phyloP scores from a whole-genome alignment of 768 basidiomycete genomes.

The Lactarius hengduanensis region DNA sequence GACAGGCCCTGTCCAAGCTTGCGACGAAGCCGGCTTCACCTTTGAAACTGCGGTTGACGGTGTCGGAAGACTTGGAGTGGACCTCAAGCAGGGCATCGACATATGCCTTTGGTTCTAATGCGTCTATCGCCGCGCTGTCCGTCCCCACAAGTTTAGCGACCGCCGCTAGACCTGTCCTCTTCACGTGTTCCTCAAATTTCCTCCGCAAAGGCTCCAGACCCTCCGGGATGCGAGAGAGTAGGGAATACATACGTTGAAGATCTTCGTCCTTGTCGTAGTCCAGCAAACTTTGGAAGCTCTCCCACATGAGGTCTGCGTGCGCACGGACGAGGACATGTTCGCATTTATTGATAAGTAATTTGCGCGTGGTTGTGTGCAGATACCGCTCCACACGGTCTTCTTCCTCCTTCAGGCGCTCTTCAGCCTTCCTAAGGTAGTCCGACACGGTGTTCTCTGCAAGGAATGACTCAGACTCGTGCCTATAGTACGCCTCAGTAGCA shows the following conservation, averaged over 20 bases:
- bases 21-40: slow-evolving; percentile 94
- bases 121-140: slow-evolving; percentile 53
- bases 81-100: slow-evolving; percentile 91
- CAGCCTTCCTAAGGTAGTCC: slow-evolving; percentile 94
- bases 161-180: slow-evolving; percentile 79
- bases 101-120: slow-evolving; percentile 89
- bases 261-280: slow-evolving; percentile 96
- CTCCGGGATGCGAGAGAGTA: slow-evolving; percentile 87
- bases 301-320: slow-evolving; percentile 84
- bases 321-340: slow-evolving; percentile 90
- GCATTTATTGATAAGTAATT: slow-evolving; percentile 76
- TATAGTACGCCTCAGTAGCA: slow-evolving; percentile 90
- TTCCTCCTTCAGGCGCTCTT: slow-evolving; percentile 89
- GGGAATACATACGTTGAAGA: slow-evolving; percentile 89
- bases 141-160: slow-evolving; percentile 67
- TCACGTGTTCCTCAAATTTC: slow-evolving; percentile 95
- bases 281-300: slow-evolving; percentile 84
- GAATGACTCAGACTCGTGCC: slow-evolving; percentile 87
- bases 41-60: slow-evolving; percentile 83
- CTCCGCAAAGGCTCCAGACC: slow-evolving; percentile 89
- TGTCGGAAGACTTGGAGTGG: slow-evolving; percentile 87
- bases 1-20: slow-evolving; percentile 90
- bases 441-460: slow-evolving; percentile 85
- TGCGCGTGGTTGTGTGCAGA: slow-evolving; percentile 85
- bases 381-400: slow-evolving; percentile 95